These are phyloP conservation scores for Rhizopus sp. DNA, from an alignment of 371 early-diverging fungal genomes.

Conservation along the genomic window DNA sequence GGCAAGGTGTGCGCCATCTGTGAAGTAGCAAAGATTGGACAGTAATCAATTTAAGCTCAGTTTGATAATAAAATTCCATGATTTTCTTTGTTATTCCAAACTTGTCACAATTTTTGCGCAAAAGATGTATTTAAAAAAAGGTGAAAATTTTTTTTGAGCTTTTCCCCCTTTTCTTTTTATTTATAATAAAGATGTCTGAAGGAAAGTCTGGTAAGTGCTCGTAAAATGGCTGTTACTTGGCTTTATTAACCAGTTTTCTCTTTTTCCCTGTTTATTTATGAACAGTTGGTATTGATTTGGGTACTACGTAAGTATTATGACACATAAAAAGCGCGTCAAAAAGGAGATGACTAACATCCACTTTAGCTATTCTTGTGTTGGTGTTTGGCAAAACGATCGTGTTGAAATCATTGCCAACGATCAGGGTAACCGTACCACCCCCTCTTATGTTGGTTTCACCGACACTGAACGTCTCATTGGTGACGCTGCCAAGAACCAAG, in stretches of 20 bases:
- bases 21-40: slow-evolving; percentile 70
- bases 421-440: slow-evolving; percentile 95
- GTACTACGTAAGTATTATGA: slow-evolving; percentile 99
- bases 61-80: slow-evolving; percentile 18
- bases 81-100: slow-evolving; percentile 34
- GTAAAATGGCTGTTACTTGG: no score
- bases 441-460: slow-evolving; percentile 91
- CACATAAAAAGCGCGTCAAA: neutral
- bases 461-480: slow-evolving; percentile 86
- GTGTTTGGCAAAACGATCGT: slow-evolving; percentile 96
- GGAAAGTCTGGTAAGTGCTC: slow-evolving; percentile 79
- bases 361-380: slow-evolving; percentile 97
- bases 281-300: slow-evolving; percentile 93
- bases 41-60: slow-evolving; percentile 9
- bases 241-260: neutral
- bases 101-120: slow-evolving; percentile 28
- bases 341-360: neutral
- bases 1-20: slow-evolving; percentile 85
- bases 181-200: slow-evolving; percentile 31
- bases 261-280: neutral
- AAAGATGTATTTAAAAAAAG: slow-evolving; percentile 9
- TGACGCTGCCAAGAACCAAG: slow-evolving; percentile 89
- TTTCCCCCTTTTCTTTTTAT: slow-evolving; percentile 19
- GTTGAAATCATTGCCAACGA: slow-evolving; percentile 98
- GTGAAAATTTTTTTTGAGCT: slow-evolving; percentile 7